phyloP scores from a whole-genome alignment of 2,329 filamentous ascomycete species.

The Ophiostoma pallidulum region DNA sequence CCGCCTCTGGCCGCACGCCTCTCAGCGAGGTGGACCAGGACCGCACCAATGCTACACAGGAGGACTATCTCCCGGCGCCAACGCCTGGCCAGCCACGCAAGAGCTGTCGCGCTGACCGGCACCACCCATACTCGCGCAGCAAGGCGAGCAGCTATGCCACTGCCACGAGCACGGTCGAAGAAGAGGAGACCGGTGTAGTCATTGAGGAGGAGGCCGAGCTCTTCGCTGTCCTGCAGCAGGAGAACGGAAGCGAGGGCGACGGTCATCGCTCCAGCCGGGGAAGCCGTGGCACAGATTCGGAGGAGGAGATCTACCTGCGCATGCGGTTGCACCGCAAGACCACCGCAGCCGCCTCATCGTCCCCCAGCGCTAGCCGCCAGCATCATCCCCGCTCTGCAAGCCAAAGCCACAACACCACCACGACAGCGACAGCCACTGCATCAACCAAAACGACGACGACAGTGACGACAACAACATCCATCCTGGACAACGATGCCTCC shows the following conservation, averaged over 20 bases:
- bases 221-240: constrained; percentile 31
- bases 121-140: constrained; percentile 56
- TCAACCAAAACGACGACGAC: constrained; percentile 52
- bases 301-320: constrained; percentile 74
- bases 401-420: constrained; percentile 48
- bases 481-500: constrained; percentile 57
- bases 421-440: constrained; percentile 57
- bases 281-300: constrained; percentile 52
- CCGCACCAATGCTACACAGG: constrained; percentile 57
- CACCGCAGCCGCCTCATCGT: constrained; percentile 47
- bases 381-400: constrained; percentile 32
- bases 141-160: constrained; percentile 38
- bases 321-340: constrained; percentile 58
- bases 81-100: constrained; percentile 95
- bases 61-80: constrained; percentile 88
- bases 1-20: constrained; percentile 65
- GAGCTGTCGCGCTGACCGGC: constrained; percentile 63
- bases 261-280: constrained; percentile 53
- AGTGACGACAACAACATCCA: constrained; percentile 37
- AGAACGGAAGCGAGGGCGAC: constrained; percentile 48
- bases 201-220: constrained; percentile 41
- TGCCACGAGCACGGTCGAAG: constrained; percentile 31
- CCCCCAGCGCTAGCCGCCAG: constrained; percentile 48
- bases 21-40: constrained; percentile 93
- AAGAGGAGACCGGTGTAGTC: constrained; percentile 35